Percentiles rank a stretch among this genome's conserved stretches.
Conservation (phyloP, 2,329 filamentous ascomycete species). For the Ophiostoma sp. region DNA sequence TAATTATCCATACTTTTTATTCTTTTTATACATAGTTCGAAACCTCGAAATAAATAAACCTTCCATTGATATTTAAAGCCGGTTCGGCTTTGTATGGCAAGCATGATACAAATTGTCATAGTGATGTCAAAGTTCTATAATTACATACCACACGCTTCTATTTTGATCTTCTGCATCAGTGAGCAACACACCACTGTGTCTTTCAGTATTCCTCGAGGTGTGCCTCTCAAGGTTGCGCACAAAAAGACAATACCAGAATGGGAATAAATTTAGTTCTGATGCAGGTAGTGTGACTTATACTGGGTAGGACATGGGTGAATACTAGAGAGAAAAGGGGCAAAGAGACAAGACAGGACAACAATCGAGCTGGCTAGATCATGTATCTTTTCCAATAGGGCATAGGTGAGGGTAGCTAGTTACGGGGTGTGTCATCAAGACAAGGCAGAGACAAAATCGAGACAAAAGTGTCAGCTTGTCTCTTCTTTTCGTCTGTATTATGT, state of each 20-base stretch:
- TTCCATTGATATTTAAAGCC: no score
- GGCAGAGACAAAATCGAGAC: neutral
- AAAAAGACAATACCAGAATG: neutral
- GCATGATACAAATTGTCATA: no score
- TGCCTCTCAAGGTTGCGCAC: neutral
- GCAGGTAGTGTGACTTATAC: neutral
- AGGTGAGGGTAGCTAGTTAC: neutral
- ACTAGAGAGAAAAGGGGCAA: neutral
- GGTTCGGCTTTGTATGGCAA: no score
- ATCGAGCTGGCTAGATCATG: neutral
- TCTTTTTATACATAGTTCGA: no score
- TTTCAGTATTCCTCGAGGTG: neutral
- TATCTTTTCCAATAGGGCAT: neutral
- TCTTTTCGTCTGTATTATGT: neutral
- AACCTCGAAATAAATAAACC: no score
- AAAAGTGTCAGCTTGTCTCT: neutral
- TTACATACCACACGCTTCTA: neutral
- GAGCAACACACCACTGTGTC: neutral
- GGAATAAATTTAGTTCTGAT: neutral
- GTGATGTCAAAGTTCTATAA: neutral
- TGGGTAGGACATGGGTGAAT: neutral
- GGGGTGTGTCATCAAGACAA: neutral
- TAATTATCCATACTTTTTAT: no score
- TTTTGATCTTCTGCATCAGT: neutral
- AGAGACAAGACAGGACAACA: neutral